Conservation (phyloP, 345 rosid genomes). For the Rhizophora apiculata region DNA sequence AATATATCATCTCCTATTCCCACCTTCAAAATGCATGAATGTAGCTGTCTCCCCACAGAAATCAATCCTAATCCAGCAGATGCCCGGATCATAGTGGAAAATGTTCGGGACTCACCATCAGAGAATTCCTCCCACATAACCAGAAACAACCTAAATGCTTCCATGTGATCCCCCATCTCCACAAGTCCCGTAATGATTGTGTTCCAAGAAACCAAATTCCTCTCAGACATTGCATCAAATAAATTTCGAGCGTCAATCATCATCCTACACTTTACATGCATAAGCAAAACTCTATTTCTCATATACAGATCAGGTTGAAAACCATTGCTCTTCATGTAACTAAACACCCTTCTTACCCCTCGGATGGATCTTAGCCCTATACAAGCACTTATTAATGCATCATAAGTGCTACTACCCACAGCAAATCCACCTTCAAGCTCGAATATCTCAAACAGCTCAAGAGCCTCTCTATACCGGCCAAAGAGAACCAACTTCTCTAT, state of each 20-base stretch:
- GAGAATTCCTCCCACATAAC: conserved; percentile 75
- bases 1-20: conserved; percentile 46
- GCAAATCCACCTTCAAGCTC: conserved; percentile 52
- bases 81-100: conserved; percentile 60
- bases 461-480: conserved; percentile 55
- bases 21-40: conserved; percentile 59
- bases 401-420: conserved; percentile 53
- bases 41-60: conserved; percentile 61
- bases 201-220: conserved; percentile 61
- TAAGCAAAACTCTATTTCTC: conserved; percentile 62
- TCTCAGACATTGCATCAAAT: conserved; percentile 77
- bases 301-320: conserved; percentile 56
- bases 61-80: conserved; percentile 63
- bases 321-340: conserved; percentile 49
- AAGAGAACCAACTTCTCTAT: conserved; percentile 65
- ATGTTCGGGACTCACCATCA: conserved; percentile 52
- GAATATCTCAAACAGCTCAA: conserved; percentile 78
- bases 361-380: conserved; percentile 62
- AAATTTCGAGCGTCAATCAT: conserved; percentile 59
- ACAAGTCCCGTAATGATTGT: conserved; percentile 58
- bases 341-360: conserved; percentile 62
- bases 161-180: conserved; percentile 53
- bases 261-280: conserved; percentile 79
- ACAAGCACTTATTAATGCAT: conserved; percentile 74
- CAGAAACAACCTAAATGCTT: conserved; percentile 62